A percentile compares a stretch with the other conserved stretches of the same genome.
Conservation (phyloP, 179 eudicot species). For the Silene coronaria region DNA sequence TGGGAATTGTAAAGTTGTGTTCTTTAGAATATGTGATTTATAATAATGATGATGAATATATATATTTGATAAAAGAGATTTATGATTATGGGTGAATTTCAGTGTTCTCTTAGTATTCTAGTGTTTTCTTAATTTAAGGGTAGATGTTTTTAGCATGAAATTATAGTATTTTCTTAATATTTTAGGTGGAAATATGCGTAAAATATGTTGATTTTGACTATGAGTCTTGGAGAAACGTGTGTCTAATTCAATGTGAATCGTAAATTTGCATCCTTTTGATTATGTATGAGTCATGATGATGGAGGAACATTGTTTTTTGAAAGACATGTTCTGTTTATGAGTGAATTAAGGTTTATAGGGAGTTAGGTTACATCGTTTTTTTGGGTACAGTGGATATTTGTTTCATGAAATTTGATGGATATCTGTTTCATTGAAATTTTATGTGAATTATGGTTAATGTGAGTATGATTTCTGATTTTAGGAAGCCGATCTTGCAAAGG, state of each 20-base stretch:
- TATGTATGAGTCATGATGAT: too few relatives aligned
- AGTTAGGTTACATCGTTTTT: too few relatives aligned
- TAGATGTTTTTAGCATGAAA: not conserved
- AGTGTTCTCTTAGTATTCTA: not conserved
- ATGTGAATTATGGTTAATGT: not conserved
- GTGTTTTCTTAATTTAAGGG: too few relatives aligned
- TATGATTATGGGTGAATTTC: not conserved
- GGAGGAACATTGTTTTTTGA: too few relatives aligned
- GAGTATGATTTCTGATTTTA: slow-evolving; percentile 17
- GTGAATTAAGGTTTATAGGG: too few relatives aligned
- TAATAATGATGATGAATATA: not conserved
- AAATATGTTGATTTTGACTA: not conserved
- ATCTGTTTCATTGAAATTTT: too few relatives aligned
- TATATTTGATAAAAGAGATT: not conserved
- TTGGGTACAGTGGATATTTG: too few relatives aligned
- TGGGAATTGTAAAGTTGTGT: not conserved
- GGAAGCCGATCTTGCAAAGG: slow-evolving; percentile 93
- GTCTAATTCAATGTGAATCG: not conserved
- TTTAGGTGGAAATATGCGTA: not conserved
- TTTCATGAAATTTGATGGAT: too few relatives aligned
- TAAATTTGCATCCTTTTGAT: not conserved
- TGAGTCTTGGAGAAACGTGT: not conserved
- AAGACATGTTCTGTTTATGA: too few relatives aligned
- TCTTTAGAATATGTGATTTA: not conserved
- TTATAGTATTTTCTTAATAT: not conserved